Percentiles rank a stretch among this genome's conserved stretches.
Evolutionary conservation across 2,329 filamentous ascomycete species (phyloP).

Genomic region (Escovopsis sp.): DNA sequence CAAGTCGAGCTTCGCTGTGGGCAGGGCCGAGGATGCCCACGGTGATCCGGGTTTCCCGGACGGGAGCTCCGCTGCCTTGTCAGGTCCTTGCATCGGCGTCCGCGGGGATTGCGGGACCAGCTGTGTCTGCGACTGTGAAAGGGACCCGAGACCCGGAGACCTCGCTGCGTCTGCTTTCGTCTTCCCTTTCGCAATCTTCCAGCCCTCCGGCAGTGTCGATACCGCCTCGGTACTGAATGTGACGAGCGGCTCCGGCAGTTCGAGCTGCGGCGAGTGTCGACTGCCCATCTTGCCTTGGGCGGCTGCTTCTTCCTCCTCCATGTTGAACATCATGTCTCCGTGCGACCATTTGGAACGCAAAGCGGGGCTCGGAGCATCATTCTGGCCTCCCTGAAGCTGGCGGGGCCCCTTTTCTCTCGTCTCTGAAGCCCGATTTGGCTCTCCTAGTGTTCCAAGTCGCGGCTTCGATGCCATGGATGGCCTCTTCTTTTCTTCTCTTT

Average conservation of each 20-base stretch:
- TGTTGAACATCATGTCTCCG: slow-evolving; percentile 77
- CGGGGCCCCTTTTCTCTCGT: slow-evolving; percentile 30
- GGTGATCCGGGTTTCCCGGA: slow-evolving; percentile 22
- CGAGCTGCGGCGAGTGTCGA: slow-evolving; percentile 12
- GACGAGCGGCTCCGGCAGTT: slow-evolving; percentile 8
- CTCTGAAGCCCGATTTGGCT: slow-evolving; percentile 28
- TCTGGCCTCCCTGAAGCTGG: slow-evolving; percentile 31
- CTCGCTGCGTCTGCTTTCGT: slow-evolving; percentile 6
- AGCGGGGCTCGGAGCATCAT: slow-evolving; percentile 49
- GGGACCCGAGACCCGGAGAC: slow-evolving; percentile 6
- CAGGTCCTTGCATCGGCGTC: background rate
- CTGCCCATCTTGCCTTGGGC: slow-evolving; percentile 20
- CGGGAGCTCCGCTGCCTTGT: background rate
- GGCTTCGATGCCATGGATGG: slow-evolving; percentile 44
- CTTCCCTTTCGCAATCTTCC: slow-evolving; percentile 15
- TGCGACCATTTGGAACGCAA: slow-evolving; percentile 54
- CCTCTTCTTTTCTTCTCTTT: slow-evolving; percentile 51
- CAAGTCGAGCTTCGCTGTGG: slow-evolving; percentile 53
- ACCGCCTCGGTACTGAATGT: slow-evolving; percentile 15
- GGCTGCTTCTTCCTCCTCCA: slow-evolving; percentile 57
- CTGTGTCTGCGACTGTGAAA: slow-evolving; percentile 2
- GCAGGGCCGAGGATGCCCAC: slow-evolving; percentile 36
- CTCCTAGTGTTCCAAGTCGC: slow-evolving; percentile 51
- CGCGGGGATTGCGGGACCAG: background rate
- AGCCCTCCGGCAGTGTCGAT: slow-evolving; percentile 16